Evolutionary conservation across 2,329 filamentous ascomycete species (phyloP).

Genomic region (Onygenales sp.): DNA sequence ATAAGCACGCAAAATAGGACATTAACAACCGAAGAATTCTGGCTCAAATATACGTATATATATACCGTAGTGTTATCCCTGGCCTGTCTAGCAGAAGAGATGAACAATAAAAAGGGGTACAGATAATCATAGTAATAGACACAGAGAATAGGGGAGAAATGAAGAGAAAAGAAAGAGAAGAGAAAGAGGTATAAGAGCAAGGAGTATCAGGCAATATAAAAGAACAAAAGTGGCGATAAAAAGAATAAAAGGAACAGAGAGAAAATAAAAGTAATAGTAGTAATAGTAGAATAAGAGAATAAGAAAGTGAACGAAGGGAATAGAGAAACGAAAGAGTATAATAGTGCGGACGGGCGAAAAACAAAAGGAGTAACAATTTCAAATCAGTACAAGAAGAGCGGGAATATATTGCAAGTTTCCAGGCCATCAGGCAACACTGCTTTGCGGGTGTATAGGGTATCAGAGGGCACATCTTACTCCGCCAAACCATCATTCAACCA

Average conservation of each 20-base stretch:
- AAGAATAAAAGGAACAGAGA: slow-evolving; percentile 1
- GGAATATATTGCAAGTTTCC: slow-evolving; percentile 2
- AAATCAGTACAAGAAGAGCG: not conserved
- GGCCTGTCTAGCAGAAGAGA: not conserved
- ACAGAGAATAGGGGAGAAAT: not conserved
- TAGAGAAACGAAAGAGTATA: slow-evolving; percentile 1
- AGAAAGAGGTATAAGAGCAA: not conserved
- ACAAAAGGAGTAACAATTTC: not conserved
- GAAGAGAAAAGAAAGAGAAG: not conserved
- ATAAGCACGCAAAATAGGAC: not conserved
- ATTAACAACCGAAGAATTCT: not conserved
- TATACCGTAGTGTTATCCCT: not conserved
- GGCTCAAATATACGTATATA: not conserved
- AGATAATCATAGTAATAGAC: not conserved
- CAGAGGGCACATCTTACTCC: not conserved
- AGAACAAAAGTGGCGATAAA: slow-evolving; percentile 3
- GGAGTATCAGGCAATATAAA: not conserved
- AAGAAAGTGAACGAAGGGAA: slow-evolving; percentile 3
- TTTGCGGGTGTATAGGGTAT: not conserved
- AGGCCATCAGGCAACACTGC: slow-evolving; percentile 4
- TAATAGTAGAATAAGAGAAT: not conserved
- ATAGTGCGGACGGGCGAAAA: not conserved
- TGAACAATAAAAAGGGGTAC: not conserved
- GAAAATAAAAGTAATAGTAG: not conserved
- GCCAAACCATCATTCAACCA: not conserved